Base-by-base conservation (phyloP, 306 rosid species). In the Boehmeria nivea region DNA sequence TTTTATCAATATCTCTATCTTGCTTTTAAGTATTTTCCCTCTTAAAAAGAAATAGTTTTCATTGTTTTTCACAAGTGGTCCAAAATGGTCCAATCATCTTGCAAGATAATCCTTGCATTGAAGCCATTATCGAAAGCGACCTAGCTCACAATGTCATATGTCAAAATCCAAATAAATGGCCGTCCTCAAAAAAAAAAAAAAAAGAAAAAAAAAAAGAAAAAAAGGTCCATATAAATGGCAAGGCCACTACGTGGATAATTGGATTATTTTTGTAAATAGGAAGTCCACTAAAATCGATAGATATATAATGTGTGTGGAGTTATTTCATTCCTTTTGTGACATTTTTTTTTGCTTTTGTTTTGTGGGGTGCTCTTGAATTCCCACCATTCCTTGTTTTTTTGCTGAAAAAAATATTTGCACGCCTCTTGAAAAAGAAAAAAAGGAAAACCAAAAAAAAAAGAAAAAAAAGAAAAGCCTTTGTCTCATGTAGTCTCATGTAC, bases 101-200 rank as follows among this genome's bases (percentile, higher is more conserved):
- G 6, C 16, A 55, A 54, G 55, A 52, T 68, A 61, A 66, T 57
- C 73, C 54, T 54, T 51, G 48, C 46, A 31, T 65, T 70, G 73
- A 72, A 76, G 78, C 67, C 80, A 50, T 69, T 60, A 69, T 69
- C 34, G 74, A 69, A 73, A 62, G 21, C 56, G 66, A 68, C 72
- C 48, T 25, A 28, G 21, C 66, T 38, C 71, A 12, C 26, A 46
- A 43, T 9, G 42, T 66, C 66, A 31, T 71, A 16, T 54, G 61
- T 69, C 60, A 59, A 72, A 72, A 40, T 64, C 60, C 31, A 23
- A 54, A 54, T 60, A 40, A 73, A 62, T 67, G 61, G 64, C 57
- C n/a, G n/a, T n/a, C n/a, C n/a, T n/a, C n/a, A n/a, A n/a, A n/a
- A n/a, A n/a, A n/a, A n/a, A n/a, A n/a, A n/a, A n/a, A n/a, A n/a